These are phyloP conservation scores for Hypoxylon lenormandii DNA, from an alignment of 495 filamentous ascomycete genomes.

Conservation along the genomic window DNA sequence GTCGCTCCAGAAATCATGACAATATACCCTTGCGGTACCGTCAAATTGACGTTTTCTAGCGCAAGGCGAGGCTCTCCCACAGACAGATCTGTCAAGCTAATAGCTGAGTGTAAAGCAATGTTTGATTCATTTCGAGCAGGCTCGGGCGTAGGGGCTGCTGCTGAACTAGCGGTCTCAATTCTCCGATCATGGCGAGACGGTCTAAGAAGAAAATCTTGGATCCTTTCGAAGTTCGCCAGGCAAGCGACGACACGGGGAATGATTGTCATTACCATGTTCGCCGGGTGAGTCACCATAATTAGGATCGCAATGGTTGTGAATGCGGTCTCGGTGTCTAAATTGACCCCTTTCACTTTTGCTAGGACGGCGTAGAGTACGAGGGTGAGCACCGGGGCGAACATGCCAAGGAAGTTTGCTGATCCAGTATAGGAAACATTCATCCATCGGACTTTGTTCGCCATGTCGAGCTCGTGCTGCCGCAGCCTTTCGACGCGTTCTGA, in stretches of 20 bases:
- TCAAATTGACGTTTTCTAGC: slow-evolving; percentile 37
- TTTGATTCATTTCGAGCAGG: background rate
- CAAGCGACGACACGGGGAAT: slow-evolving; percentile 51
- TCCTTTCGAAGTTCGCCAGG: slow-evolving; percentile 52
- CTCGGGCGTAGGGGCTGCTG: background rate
- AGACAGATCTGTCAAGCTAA: slow-evolving; percentile 9
- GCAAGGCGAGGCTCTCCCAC: slow-evolving; percentile 22
- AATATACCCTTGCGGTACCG: slow-evolving; percentile 35
- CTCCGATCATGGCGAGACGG: slow-evolving; percentile 22
- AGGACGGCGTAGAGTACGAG: slow-evolving; percentile 55
- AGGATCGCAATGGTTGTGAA: slow-evolving; percentile 57
- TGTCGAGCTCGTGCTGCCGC: slow-evolving; percentile 67
- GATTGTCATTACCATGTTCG: slow-evolving; percentile 60
- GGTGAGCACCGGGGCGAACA: slow-evolving; percentile 59
- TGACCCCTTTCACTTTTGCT: slow-evolving; percentile 28
- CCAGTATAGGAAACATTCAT: slow-evolving; percentile 59
- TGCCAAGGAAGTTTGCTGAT: slow-evolving; percentile 55
- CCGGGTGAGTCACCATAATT: slow-evolving; percentile 54
- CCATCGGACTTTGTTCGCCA: slow-evolving; percentile 67
- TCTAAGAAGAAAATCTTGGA: slow-evolving; percentile 50
- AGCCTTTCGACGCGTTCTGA: slow-evolving; percentile 61
- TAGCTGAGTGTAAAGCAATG: background rate
- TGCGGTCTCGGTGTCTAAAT: slow-evolving; percentile 52
- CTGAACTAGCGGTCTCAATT: background rate
- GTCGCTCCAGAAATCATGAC: slow-evolving; percentile 53